Percentiles rank a stretch among this genome's conserved stretches.
Conservation (phyloP, 1,139 yeast genomes). For the Nakaseomyces kungkrabaensis region DNA sequence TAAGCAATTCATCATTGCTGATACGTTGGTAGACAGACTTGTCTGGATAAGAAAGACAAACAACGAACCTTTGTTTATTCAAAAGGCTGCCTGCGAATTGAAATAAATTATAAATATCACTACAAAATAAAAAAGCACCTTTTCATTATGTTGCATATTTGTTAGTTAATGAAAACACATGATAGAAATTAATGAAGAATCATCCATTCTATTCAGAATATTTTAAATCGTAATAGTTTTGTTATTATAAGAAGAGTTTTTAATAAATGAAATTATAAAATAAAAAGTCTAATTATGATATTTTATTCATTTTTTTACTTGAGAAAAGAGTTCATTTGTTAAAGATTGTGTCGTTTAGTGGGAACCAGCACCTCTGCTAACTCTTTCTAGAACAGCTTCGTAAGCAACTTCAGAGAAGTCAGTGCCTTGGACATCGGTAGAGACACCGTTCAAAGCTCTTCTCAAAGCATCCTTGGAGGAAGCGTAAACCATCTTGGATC, state of each 20-base stretch:
- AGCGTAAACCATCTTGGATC: conserved; percentile 95
- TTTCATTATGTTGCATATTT: too few relatives aligned
- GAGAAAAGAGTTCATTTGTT: neutral
- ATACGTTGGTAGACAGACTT: conserved; percentile 47
- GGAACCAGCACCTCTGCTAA: conserved; percentile 69
- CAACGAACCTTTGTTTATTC: conserved; percentile 50
- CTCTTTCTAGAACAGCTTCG: conserved; percentile 85
- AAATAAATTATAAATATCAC: neutral
- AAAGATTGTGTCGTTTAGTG: conserved; percentile 32
- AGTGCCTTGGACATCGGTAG: conserved; percentile 94
- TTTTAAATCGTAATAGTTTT: too few relatives aligned
- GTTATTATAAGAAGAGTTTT: neutral
- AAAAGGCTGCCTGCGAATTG: conserved; percentile 15
- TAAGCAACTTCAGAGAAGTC: conserved; percentile 94
- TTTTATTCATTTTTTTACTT: neutral
- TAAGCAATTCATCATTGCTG: conserved; percentile 48
- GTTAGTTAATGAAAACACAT: neutral
- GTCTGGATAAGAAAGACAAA: conserved; percentile 52
- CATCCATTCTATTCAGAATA: neutral
- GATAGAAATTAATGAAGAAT: too few relatives aligned
- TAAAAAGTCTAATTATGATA: neutral
- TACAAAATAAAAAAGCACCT: neutral
- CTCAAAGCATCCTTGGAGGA: conserved; percentile 95
- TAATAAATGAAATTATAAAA: neutral
- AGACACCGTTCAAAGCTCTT: conserved; percentile 91